Percentiles rank a stretch among this genome's conserved stretches.
phyloP scores from a whole-genome alignment of 805 yeast genomes.

The Saccharomycopsis sp. region DNA sequence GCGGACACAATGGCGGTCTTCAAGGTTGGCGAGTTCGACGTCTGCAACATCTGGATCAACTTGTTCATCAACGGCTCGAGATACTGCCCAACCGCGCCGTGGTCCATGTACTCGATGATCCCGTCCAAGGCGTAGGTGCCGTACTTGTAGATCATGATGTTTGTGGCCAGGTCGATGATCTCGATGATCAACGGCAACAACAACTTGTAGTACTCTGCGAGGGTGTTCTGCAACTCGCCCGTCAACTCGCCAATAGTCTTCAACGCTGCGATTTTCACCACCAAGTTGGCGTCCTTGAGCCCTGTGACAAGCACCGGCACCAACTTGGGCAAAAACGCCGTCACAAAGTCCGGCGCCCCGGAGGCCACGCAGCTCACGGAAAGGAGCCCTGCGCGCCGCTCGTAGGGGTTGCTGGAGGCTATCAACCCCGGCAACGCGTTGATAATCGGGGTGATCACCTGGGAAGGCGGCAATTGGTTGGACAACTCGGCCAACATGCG shows the following conservation, averaged over 20 bases:
- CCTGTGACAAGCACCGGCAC: constrained; percentile 71
- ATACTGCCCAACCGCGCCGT: constrained; percentile 75
- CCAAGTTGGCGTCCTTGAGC: constrained; percentile 62
- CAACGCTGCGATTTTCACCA: constrained; percentile 82
- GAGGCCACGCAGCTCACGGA: constrained; percentile 76
- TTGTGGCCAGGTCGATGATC: constrained; percentile 80
- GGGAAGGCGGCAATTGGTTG: constrained; percentile 84
- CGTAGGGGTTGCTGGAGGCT: constrained; percentile 58
- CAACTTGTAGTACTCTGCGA: constrained; percentile 77
- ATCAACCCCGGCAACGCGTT: constrained; percentile 54
- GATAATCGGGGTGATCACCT: constrained; percentile 75
- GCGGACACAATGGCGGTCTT: constrained; percentile 85
- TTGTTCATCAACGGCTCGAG: constrained; percentile 87
- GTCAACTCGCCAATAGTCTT: constrained; percentile 74
- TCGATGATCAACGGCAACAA: constrained; percentile 81
- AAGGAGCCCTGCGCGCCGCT: constrained; percentile 81
- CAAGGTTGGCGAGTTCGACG: constrained; percentile 56
- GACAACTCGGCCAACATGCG: constrained; percentile 75
- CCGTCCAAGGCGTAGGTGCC: constrained; percentile 92
- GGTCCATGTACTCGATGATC: constrained; percentile 82
- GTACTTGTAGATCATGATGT: constrained; percentile 76
- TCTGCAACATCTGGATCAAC: constrained; percentile 73
- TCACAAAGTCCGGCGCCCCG: constrained; percentile 91
- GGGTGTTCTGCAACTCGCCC: constrained; percentile 73
- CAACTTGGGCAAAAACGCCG: constrained; percentile 66